These are phyloP conservation scores for Babesia bigemina DNA, from an alignment of 169 alveolate genomes.

Conservation along the genomic window DNA sequence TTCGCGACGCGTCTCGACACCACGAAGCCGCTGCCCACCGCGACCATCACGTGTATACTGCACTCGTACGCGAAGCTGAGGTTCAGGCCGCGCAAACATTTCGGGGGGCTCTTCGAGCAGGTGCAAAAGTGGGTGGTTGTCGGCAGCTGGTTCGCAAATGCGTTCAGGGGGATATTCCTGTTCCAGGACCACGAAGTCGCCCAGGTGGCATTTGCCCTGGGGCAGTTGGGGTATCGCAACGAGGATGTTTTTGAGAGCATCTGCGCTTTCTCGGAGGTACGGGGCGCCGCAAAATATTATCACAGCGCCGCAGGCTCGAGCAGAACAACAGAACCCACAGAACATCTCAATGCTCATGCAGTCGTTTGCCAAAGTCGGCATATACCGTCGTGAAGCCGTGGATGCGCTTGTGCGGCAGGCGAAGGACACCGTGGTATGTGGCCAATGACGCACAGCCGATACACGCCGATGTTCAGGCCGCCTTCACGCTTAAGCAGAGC, in stretches of 20 bases:
- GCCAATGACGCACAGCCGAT: not conserved
- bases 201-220: slow-evolving; percentile 52
- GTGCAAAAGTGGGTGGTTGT: slow-evolving; percentile 18
- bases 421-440: slow-evolving; percentile 21
- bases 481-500: slow-evolving; percentile 54
- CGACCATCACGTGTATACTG: slow-evolving; percentile 49
- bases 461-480: slow-evolving; percentile 20
- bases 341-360: slow-evolving; percentile 58
- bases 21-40: slow-evolving; percentile 1
- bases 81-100: slow-evolving; percentile 42
- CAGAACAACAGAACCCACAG: slow-evolving; percentile 59
- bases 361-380: slow-evolving; percentile 56
- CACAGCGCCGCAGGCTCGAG: slow-evolving; percentile 21
- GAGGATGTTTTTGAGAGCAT: slow-evolving; percentile 43
- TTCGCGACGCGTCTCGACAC: slow-evolving; percentile 12
- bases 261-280: slow-evolving; percentile 27
- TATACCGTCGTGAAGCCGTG: slow-evolving; percentile 18
- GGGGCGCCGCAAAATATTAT: not conserved
- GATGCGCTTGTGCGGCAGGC: slow-evolving; percentile 34
- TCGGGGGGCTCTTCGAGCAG: slow-evolving; percentile 19
- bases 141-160: not conserved
- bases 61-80: slow-evolving; percentile 58
- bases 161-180: slow-evolving; percentile 41
- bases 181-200: slow-evolving; percentile 65
- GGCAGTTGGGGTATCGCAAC: slow-evolving; percentile 47